phyloP scores from a whole-genome alignment of 2,329 filamentous ascomycete genomes.

The Cyphellophora attinorum region DNA sequence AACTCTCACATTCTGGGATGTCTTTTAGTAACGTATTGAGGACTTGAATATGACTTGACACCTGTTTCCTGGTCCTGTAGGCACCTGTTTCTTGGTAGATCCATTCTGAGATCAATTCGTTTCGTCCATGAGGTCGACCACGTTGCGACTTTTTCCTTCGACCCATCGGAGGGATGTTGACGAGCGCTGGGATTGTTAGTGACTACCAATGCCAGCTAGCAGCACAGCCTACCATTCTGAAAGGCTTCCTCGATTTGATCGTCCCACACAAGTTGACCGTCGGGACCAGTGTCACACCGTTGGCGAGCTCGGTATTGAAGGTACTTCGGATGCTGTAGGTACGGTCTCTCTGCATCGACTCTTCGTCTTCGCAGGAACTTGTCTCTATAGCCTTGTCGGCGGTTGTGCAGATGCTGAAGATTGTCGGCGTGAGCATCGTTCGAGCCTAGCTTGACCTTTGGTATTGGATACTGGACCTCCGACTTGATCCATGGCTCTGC shows the following conservation, averaged over 20 bases:
- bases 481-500: background rate
- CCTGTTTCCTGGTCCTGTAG: constrained; percentile 46
- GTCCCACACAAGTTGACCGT: constrained; percentile 35
- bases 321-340: constrained; percentile 25
- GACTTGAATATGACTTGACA: constrained; percentile 56
- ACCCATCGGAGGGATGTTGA: constrained; percentile 49
- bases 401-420: constrained; percentile 3
- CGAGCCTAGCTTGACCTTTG: constrained; percentile 13
- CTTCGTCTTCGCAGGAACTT: background rate
- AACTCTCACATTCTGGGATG: constrained; percentile 44
- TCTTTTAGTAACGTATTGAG: constrained; percentile 46
- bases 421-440: constrained; percentile 11
- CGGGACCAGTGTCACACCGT: constrained; percentile 32
- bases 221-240: constrained; percentile 34
- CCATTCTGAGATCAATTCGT: constrained; percentile 52
- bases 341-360: constrained; percentile 8
- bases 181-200: constrained; percentile 35
- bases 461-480: constrained; percentile 9
- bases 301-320: constrained; percentile 33
- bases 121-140: constrained; percentile 48
- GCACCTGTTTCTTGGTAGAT: constrained; percentile 48
- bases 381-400: constrained; percentile 1
- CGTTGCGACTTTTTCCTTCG: constrained; percentile 43
- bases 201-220: constrained; percentile 4
- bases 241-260: constrained; percentile 38